phyloP scores from a whole-genome alignment of 305 asterid genomes.

The Fraxinus velutina region DNA sequence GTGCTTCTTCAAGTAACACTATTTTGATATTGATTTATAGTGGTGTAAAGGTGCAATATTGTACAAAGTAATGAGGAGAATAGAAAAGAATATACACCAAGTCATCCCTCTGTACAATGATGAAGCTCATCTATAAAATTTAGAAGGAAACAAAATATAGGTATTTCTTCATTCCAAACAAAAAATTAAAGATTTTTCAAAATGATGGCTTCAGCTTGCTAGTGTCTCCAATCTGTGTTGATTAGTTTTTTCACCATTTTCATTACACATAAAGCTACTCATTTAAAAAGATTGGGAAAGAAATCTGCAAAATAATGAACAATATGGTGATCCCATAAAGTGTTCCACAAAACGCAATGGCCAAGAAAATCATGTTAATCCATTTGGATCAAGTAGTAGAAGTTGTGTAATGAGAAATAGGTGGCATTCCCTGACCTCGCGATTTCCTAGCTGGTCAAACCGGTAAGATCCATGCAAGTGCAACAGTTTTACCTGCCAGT shows the following conservation, averaged over 20 bases:
- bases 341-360: background rate
- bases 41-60: background rate
- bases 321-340: background rate
- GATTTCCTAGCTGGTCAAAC: conserved; percentile 75
- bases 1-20: background rate
- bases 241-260: background rate
- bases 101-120: background rate
- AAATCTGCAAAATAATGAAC: background rate
- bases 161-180: background rate
- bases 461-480: conserved; percentile 91
- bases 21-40: background rate
- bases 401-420: background rate
- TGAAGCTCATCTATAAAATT: background rate
- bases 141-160: background rate
- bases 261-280: background rate
- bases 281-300: background rate
- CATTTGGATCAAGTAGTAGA: background rate
- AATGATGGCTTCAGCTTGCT: background rate
- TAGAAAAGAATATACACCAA: background rate
- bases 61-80: background rate
- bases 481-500: conserved; percentile 70
- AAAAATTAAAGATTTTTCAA: background rate
- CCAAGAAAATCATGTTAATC: background rate
- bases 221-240: background rate
- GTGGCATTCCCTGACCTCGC: conserved; percentile 57